These are phyloP conservation scores for Calonectria montana DNA, from an alignment of 2,329 filamentous ascomycete species.

Conservation along the genomic window DNA sequence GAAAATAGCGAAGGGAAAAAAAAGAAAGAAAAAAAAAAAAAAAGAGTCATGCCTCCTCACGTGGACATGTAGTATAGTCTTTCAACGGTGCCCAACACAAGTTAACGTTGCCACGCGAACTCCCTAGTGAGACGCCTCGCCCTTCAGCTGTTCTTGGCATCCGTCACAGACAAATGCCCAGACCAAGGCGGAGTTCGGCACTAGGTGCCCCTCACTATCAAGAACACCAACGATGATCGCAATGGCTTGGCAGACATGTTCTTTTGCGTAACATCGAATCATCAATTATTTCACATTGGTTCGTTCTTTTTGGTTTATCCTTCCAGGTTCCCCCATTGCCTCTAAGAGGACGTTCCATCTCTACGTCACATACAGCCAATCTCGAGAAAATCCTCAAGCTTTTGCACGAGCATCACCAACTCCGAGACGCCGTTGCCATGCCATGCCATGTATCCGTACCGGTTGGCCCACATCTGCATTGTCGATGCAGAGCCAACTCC, in stretches of 20 bases:
- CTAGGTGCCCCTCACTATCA: background rate
- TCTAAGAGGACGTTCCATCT: slow-evolving; percentile 40
- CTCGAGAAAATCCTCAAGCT: slow-evolving; percentile 45
- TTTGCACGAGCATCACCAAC: slow-evolving; percentile 52
- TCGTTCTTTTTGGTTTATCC: slow-evolving; percentile 37
- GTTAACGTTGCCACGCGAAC: background rate
- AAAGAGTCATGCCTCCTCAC: background rate
- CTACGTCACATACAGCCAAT: slow-evolving; percentile 43
- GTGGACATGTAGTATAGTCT: background rate
- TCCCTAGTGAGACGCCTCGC: slow-evolving; percentile 8
- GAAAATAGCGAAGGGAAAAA: background rate
- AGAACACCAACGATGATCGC: background rate
- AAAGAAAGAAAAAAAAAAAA: background rate
- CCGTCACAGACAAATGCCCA: slow-evolving; percentile 2
- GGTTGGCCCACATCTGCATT: slow-evolving; percentile 43
- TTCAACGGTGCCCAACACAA: background rate
- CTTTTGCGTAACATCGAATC: slow-evolving; percentile 18
- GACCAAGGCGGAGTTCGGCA: slow-evolving; percentile 25
- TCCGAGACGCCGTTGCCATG: slow-evolving; percentile 58
- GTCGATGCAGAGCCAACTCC: slow-evolving; percentile 35
- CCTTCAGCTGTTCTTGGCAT: slow-evolving; percentile 20
- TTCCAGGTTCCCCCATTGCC: slow-evolving; percentile 33
- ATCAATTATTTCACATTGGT: slow-evolving; percentile 31
- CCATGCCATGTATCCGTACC: slow-evolving; percentile 53
- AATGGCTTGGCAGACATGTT: slow-evolving; percentile 5